Base-by-base conservation (phyloP, 257 asterid genomes). In the Solanum appendiculatum region DNA sequence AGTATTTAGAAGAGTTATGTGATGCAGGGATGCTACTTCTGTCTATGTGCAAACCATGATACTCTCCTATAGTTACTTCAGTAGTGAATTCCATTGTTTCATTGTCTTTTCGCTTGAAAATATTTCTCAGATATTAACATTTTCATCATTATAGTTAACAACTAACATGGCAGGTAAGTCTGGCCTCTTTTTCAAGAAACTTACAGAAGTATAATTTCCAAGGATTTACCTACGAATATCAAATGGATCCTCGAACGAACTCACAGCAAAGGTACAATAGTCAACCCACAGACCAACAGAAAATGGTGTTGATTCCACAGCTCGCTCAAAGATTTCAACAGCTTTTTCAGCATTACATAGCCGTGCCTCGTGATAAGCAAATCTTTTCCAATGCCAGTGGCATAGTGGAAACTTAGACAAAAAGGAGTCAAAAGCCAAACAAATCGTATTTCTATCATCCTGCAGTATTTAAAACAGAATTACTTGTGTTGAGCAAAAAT, bases 241-340 rank as follows among this genome's bases (percentile, higher is more conserved):
- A 89, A 84, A 91, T 84, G 94, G 97, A 89, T 94, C 94, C 89
- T 87, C 93, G 74, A 89, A 94, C 83, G 86, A 94, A 82, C 94
- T 58, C 27, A 90, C 86, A 85, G 89, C 93, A 90, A 95, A 94
- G 77, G 91, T 88, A 88, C 96, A 95, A 91, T 96, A 96, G 86
- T 90, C 96, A 74, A 90, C 92, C 99, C 99, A 96, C 90, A 94
- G 93, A 63, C 98, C 98, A 48, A 94, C 93, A 82, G 98, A 95
- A 88, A 86, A 93, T 92, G 90, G 94, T 86, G 93, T 91, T 68
- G 88, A 83, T 87, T 87, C 93, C 81, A 88, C 91, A 73, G 93
- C 97, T 46, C 87, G 91, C 86, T 96, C 99, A 89, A 91, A 96
- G 84, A 93, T 88, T 88, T 92, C 91, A 91, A 93, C 91, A 87